Evolutionary conservation across 2,329 filamentous ascomycete species (phyloP).

Genomic region (Bipolaris oryzae): DNA sequence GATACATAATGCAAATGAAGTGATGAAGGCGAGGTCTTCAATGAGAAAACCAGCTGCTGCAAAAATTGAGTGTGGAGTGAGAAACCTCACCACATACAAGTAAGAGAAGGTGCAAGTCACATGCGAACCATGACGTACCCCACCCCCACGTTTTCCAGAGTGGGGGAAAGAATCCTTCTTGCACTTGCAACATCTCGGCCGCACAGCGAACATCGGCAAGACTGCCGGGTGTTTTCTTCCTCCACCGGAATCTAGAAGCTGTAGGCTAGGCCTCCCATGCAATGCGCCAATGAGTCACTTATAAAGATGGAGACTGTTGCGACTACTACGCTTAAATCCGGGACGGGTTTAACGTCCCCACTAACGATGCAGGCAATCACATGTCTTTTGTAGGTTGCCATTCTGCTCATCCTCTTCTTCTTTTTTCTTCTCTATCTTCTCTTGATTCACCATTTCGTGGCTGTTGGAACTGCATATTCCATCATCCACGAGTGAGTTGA

Average conservation of each 20-base stretch:
- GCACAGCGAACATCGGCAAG: conserved; percentile 5
- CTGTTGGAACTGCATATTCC: neutral
- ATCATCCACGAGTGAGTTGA: neutral
- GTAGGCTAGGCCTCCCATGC: neutral
- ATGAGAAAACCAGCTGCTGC: neutral
- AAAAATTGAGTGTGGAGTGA: neutral
- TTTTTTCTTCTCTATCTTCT: conserved; percentile 10
- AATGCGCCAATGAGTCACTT: conserved; percentile 12
- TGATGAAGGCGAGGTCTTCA: too few species aligned
- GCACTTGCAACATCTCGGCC: conserved; percentile 7
- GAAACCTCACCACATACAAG: neutral
- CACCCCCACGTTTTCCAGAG: conserved; percentile 1
- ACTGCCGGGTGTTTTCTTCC: neutral
- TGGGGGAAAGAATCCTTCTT: too few species aligned
- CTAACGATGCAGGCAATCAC: conserved; percentile 14
- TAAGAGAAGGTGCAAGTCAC: neutral
- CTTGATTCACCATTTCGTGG: neutral
- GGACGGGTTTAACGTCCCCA: conserved; percentile 16
- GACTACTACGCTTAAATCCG: conserved; percentile 16
- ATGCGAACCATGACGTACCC: conserved; percentile 1
- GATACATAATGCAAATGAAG: too few species aligned
- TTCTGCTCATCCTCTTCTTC: conserved; percentile 14
- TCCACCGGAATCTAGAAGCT: conserved; percentile 5
- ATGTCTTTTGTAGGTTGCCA: conserved; percentile 10
- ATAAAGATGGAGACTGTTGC: neutral